Conservation (phyloP, 2,329 filamentous ascomycete genomes). For the Rhynchosporium agropyri region DNA sequence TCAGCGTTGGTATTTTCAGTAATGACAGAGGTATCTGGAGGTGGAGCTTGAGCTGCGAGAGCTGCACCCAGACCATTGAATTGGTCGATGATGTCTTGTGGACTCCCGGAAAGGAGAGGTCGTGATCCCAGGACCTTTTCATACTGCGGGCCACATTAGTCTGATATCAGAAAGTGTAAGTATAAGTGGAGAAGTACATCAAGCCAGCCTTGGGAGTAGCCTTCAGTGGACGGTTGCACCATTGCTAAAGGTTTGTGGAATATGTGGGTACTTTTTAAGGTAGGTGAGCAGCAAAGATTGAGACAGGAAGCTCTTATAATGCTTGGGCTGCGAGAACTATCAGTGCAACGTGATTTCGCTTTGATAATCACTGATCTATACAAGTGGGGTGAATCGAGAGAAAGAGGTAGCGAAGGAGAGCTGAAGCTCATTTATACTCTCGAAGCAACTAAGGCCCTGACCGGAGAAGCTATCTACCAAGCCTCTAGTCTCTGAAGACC, state of each 20-base stretch:
- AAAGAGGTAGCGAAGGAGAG: not conserved
- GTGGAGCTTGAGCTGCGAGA: conserved; percentile 26
- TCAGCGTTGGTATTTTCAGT: conserved; percentile 27
- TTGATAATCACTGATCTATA: not conserved
- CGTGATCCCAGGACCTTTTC: conserved; percentile 32
- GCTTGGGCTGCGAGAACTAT: not conserved
- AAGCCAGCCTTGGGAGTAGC: conserved; percentile 34
- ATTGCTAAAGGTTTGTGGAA: conserved; percentile 10
- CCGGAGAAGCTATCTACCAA: too few species aligned
- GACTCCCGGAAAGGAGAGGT: conserved; percentile 26
- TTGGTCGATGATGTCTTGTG: conserved; percentile 28
- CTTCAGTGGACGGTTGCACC: conserved; percentile 25
- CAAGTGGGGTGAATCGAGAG: not conserved
- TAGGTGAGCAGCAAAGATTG: not conserved
- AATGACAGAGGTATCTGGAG: conserved; percentile 27
- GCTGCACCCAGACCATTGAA: conserved; percentile 22
- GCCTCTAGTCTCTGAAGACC: too few species aligned
- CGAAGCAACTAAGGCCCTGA: not conserved
- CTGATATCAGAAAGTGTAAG: not conserved
- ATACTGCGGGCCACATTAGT: conserved; percentile 20
- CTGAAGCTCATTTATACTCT: conserved; percentile 6
- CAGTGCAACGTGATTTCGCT: not conserved
- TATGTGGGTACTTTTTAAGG: not conserved
- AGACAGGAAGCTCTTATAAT: not conserved
- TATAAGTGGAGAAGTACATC: conserved; percentile 25